These are phyloP conservation scores for Venturiaceae sp. DNA, from an alignment of 2,329 filamentous ascomycete genomes.

Conservation along the genomic window DNA sequence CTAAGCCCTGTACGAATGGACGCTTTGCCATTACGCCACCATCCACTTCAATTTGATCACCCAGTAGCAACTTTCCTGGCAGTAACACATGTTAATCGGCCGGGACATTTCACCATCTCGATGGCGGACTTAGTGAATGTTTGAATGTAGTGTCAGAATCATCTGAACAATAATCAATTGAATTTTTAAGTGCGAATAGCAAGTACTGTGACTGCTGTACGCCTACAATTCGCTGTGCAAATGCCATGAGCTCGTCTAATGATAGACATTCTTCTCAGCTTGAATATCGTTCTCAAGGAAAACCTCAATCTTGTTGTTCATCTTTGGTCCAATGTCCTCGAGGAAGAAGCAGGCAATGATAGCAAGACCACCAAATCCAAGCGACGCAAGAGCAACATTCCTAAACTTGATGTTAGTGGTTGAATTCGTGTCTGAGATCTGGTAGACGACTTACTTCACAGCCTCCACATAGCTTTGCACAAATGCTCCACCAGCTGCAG, in stretches of 20 bases:
- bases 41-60: too few species aligned
- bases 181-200: neutral
- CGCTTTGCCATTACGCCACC: too few species aligned
- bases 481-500: constrained; percentile 5
- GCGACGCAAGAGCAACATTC: neutral
- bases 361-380: constrained; percentile 6
- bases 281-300: constrained; percentile 8
- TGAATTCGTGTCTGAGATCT: constrained; percentile 7
- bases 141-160: too few species aligned
- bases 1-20: too few species aligned
- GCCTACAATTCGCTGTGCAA: neutral
- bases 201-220: neutral
- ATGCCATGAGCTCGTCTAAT: neutral
- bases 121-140: too few species aligned
- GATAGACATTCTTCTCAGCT: constrained; percentile 8
- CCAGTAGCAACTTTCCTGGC: too few species aligned
- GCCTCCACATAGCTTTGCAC: neutral
- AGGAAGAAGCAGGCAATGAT: constrained; percentile 2
- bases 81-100: too few species aligned
- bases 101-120: too few species aligned
- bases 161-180: too few species aligned
- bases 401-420: neutral
- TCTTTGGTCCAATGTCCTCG: constrained; percentile 8
- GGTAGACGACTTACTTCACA: constrained; percentile 10
- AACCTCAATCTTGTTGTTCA: constrained; percentile 6